phyloP scores from a whole-genome alignment of 108 stramenopile genomes.

The Cylindrotheca fusiformis region DNA sequence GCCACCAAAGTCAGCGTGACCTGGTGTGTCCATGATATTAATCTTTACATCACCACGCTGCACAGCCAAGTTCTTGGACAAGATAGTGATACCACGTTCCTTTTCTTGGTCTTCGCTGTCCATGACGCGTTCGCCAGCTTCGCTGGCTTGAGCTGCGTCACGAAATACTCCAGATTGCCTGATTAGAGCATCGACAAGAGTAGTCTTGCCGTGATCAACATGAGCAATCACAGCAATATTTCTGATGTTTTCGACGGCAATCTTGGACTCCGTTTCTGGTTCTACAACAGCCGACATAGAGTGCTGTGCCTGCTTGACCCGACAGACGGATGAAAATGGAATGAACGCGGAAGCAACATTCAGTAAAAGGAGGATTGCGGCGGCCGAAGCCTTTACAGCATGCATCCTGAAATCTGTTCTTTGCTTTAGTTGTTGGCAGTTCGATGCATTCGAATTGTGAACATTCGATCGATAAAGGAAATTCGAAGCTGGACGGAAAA shows the following conservation, averaged over 20 bases:
- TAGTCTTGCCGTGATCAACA: constrained; percentile 98
- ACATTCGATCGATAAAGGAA: background rate
- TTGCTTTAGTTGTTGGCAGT: background rate
- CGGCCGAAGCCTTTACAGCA: constrained; percentile 12
- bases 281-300: constrained; percentile 15
- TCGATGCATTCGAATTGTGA: background rate
- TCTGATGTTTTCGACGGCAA: constrained; percentile 1
- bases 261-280: constrained; percentile 1
- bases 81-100: constrained; percentile 98
- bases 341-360: constrained; percentile 1
- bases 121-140: constrained; percentile 93
- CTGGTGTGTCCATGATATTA: constrained; percentile 99
- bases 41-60: constrained; percentile 91
- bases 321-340: constrained; percentile 1
- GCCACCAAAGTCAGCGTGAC: constrained; percentile 99
- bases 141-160: constrained; percentile 85
- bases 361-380: background rate
- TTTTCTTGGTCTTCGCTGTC: constrained; percentile 97
- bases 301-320: background rate
- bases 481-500: too few relatives aligned
- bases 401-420: constrained; percentile 10
- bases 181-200: constrained; percentile 94
- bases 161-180: constrained; percentile 93
- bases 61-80: constrained; percentile 97
- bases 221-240: constrained; percentile 69